Percentiles rank a stretch among this genome's conserved stretches.
These are phyloP conservation scores for Cymodocea nodosa DNA, from an alignment of 116 monocot genomes.

Conservation along the genomic window DNA sequence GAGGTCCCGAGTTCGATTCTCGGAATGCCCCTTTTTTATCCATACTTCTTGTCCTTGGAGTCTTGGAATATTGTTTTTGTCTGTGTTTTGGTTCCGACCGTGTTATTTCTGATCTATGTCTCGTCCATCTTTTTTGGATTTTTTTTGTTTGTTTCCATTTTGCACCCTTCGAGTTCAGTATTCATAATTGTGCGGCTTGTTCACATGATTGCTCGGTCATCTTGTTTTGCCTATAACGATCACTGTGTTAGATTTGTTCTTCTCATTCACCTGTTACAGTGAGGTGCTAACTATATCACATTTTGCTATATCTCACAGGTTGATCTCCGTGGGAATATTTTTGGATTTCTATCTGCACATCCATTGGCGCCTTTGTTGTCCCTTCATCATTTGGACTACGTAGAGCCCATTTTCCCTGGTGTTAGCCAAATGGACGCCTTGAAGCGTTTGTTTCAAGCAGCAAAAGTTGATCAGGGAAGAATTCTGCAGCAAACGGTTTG, in stretches of 20 bases:
- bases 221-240: background rate
- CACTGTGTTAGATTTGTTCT: background rate
- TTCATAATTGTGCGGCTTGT: background rate
- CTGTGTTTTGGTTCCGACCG: too few relatives aligned
- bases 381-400: conserved; percentile 68
- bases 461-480: conserved; percentile 36
- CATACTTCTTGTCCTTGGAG: background rate
- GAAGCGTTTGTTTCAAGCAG: conserved; percentile 39
- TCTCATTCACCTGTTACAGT: background rate
- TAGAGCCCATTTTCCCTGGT: conserved; percentile 61
- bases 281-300: background rate
- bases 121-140: too few relatives aligned
- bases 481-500: conserved; percentile 72
- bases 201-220: background rate
- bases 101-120: too few relatives aligned
- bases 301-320: conserved; percentile 19
- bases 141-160: too few relatives aligned
- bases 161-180: background rate
- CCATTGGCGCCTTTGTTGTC: conserved; percentile 56
- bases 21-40: conserved; percentile 50
- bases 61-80: background rate
- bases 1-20: conserved; percentile 87
- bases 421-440: conserved; percentile 29
- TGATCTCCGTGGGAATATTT: conserved; percentile 62
- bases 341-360: conserved; percentile 63